Conservation (phyloP, 139 green algal species). For the Spirogloea muscicola region DNA sequence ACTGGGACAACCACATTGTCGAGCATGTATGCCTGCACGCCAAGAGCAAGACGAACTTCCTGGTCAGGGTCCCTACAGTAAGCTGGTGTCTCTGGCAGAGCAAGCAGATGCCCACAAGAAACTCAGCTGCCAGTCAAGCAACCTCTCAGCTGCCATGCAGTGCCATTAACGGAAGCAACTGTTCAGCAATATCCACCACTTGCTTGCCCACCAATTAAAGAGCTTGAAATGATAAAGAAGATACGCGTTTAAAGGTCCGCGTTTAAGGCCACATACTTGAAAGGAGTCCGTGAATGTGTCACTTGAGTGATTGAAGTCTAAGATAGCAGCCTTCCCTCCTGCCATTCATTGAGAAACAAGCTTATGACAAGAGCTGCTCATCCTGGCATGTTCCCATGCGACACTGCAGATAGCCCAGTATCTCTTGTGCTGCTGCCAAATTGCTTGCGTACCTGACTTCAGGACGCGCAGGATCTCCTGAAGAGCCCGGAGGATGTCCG, state of each 20-base stretch:
- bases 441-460: slow-evolving; percentile 51
- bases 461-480: slow-evolving; percentile 85
- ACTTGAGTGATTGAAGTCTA: slow-evolving; percentile 95
- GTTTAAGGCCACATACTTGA: not conserved
- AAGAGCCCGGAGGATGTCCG: slow-evolving; percentile 59
- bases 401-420: not conserved
- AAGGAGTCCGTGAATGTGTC: slow-evolving; percentile 50
- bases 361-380: not conserved
- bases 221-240: not conserved
- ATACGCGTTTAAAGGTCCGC: not conserved
- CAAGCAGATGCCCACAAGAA: no score
- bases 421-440: not conserved
- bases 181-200: not conserved
- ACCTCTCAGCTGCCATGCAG: not conserved
- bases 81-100: no score
- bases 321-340: slow-evolving; percentile 66
- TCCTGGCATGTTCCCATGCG: not conserved
- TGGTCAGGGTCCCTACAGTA: not conserved
- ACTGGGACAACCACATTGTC: slow-evolving; percentile 82
- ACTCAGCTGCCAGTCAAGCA: not conserved
- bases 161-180: not conserved
- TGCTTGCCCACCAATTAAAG: not conserved
- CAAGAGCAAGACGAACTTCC: not conserved
- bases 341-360: not conserved
- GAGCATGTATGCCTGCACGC: slow-evolving; percentile 65